phyloP scores from a whole-genome alignment of 805 yeast genomes.

The Candida tammaniensis region DNA sequence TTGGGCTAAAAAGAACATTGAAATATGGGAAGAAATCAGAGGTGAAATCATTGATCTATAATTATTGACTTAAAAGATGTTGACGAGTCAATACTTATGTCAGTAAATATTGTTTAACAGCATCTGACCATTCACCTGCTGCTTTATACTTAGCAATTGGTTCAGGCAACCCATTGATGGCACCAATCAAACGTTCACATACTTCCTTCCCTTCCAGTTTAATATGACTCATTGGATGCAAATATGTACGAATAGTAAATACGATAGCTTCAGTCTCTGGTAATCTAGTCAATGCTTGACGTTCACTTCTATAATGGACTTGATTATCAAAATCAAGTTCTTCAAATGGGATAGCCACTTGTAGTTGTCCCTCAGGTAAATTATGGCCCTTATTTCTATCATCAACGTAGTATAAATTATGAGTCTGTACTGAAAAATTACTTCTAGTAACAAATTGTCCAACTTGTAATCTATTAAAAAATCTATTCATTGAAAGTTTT shows the following conservation, averaged over 20 bases:
- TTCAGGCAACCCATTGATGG: constrained; percentile 62
- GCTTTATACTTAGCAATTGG: constrained; percentile 61
- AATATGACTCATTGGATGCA: constrained; percentile 33
- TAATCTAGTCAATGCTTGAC: constrained; percentile 38
- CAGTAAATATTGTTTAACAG: constrained; percentile 40
- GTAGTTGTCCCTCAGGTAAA: constrained; percentile 19
- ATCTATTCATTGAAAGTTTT: constrained; percentile 40
- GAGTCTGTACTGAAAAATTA: constrained; percentile 42
- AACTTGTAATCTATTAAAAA: constrained; percentile 31
- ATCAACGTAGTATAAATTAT: constrained; percentile 33
- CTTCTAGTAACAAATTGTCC: constrained; percentile 39
- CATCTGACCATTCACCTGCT: constrained; percentile 66
- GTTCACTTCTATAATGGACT: constrained; percentile 43
- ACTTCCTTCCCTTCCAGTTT: constrained; percentile 33
- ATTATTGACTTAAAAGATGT: no score
- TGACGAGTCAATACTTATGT: no score
- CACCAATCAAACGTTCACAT: constrained; percentile 54
- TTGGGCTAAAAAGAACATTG: constrained; percentile 68
- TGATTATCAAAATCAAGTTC: constrained; percentile 35
- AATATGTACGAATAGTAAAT: constrained; percentile 41
- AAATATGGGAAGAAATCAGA: constrained; percentile 64
- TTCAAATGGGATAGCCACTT: constrained; percentile 22
- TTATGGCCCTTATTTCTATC: constrained; percentile 41
- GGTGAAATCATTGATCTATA: constrained; percentile 32
- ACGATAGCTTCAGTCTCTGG: constrained; percentile 38